A percentile compares a stretch with the other conserved stretches of the same genome.
Evolutionary conservation across 345 rosid genomes (phyloP).

Genomic region (Nephelium lappaceum): DNA sequence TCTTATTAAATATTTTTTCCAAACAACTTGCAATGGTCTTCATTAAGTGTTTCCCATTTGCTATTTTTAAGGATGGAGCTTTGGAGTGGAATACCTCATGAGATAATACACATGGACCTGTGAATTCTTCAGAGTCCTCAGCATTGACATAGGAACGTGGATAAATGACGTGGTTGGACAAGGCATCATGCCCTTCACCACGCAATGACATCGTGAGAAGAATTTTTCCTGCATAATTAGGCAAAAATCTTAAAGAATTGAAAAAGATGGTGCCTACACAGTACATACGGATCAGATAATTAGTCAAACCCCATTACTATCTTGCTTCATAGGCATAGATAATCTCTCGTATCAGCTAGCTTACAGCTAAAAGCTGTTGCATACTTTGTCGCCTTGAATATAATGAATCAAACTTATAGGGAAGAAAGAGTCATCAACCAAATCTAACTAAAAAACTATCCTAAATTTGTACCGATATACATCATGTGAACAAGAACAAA

Average conservation of each 20-base stretch:
- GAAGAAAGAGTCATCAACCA: not conserved
- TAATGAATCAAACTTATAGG: no score
- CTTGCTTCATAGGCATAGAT: not conserved
- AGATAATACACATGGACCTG: conserved; percentile 28
- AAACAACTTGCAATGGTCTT: conserved; percentile 51
- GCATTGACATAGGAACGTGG: conserved; percentile 35
- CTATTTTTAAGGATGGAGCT: conserved; percentile 43
- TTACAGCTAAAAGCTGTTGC: not conserved
- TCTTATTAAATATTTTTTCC: conserved; percentile 65
- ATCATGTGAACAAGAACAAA: not conserved
- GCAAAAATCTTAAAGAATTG: not conserved
- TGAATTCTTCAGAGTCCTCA: conserved; percentile 38
- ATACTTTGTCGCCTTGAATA: not conserved
- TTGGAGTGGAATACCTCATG: conserved; percentile 35
- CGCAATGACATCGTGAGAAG: conserved; percentile 63
- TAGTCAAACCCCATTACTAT: not conserved
- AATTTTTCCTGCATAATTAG: conserved; percentile 64
- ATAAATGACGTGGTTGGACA: conserved; percentile 28
- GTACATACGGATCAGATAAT: not conserved
- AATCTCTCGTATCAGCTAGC: not conserved
- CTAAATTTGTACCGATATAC: not conserved
- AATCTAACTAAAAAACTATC: not conserved
- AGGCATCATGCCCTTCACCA: conserved; percentile 41
- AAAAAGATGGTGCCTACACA: not conserved
- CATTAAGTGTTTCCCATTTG: conserved; percentile 65